phyloP scores from a whole-genome alignment of 2,329 filamentous ascomycete genomes.

The Fusarium sp. region DNA sequence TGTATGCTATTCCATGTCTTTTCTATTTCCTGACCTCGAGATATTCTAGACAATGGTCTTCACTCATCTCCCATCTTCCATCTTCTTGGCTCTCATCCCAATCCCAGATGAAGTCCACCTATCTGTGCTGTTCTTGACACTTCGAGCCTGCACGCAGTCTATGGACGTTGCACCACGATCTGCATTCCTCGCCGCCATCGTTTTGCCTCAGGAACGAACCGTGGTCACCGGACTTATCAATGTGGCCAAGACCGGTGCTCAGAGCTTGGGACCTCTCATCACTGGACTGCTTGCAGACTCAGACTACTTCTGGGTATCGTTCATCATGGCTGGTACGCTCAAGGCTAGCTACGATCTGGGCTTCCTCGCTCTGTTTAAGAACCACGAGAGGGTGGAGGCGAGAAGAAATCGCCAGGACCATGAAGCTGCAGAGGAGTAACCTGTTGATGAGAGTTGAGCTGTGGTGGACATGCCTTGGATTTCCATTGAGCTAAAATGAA shows the following conservation, averaged over 20 bases:
- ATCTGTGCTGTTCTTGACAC: constrained; percentile 69
- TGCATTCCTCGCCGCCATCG: constrained; percentile 75
- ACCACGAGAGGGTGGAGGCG: constrained; percentile 31
- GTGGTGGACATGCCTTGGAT: background rate
- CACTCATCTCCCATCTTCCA: constrained; percentile 76
- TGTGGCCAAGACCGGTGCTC: constrained; percentile 73
- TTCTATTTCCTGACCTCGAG: background rate
- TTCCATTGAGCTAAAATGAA: background rate
- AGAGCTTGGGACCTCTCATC: constrained; percentile 71
- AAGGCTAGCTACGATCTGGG: constrained; percentile 73
- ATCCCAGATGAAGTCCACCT: constrained; percentile 64
- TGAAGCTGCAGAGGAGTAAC: background rate
- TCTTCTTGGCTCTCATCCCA: constrained; percentile 74
- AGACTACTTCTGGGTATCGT: constrained; percentile 70
- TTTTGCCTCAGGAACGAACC: constrained; percentile 75
- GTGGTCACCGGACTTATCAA: constrained; percentile 79
- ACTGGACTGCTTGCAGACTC: constrained; percentile 72
- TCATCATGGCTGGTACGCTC: constrained; percentile 71
- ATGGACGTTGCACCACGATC: constrained; percentile 80
- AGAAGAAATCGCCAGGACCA: background rate
- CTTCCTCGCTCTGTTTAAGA: constrained; percentile 56
- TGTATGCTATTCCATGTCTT: background rate
- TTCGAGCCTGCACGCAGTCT: constrained; percentile 71
- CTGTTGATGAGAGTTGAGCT: background rate
- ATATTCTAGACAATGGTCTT: constrained; percentile 76